Conservation (phyloP, 129 eudicot genomes). For the Artemisia argyi region DNA sequence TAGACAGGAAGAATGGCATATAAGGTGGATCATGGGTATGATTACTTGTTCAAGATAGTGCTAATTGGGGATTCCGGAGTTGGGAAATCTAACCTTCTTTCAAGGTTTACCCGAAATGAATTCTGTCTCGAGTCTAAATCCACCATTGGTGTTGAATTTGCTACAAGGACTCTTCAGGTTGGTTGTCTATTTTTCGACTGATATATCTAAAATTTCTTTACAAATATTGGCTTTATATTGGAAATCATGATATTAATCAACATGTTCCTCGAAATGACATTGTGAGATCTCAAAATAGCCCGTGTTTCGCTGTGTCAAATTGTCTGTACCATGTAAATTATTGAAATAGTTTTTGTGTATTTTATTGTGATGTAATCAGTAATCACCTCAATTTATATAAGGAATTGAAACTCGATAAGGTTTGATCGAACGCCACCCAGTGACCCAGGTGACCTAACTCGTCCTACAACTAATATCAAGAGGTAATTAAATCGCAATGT, state of each 20-base stretch:
- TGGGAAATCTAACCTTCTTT: conserved; percentile 89
- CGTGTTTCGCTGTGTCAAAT: too few species aligned
- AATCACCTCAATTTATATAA: too few species aligned
- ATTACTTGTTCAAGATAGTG: conserved; percentile 82
- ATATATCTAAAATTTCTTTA: neutral
- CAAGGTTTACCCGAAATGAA: conserved; percentile 88
- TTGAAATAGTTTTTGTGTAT: too few species aligned
- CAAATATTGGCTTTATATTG: neutral
- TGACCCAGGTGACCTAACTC: too few species aligned
- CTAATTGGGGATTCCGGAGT: conserved; percentile 94
- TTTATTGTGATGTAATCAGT: too few species aligned
- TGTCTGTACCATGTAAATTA: too few species aligned
- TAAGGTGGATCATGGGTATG: conserved; percentile 89
- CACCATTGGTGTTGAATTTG: conserved; percentile 96
- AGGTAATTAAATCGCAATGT: too few species aligned
- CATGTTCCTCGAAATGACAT: neutral
- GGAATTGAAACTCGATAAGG: too few species aligned
- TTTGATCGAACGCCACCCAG: too few species aligned
- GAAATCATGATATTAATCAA: neutral
- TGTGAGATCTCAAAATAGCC: neutral
- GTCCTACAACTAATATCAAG: too few species aligned
- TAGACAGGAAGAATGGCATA: conserved; percentile 65
- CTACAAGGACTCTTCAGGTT: conserved; percentile 93
- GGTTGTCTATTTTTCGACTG: neutral
- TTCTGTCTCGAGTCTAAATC: conserved; percentile 91